Percentiles rank a stretch among this genome's conserved stretches.
Conservation (phyloP, 179 eudicot genomes). For the Beta corolliflora region DNA sequence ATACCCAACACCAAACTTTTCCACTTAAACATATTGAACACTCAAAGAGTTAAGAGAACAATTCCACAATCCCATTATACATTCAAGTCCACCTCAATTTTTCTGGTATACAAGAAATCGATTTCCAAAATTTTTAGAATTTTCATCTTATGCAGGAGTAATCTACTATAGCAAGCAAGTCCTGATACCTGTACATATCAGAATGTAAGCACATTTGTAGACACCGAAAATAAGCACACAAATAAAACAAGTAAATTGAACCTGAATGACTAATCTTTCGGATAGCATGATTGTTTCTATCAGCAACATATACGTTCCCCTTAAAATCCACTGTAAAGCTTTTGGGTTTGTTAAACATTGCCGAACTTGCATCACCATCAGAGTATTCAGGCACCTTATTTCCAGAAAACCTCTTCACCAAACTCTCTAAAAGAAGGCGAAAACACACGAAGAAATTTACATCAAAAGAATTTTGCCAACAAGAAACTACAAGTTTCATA, state of each 20-base stretch:
- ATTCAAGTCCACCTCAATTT: neutral
- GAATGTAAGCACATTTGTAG: neutral
- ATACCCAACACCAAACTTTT: neutral
- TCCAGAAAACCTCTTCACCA: slow-evolving; percentile 47
- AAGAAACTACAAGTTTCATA: neutral
- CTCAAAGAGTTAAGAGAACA: neutral
- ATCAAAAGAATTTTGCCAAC: neutral
- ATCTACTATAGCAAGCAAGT: neutral
- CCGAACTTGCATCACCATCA: slow-evolving; percentile 61
- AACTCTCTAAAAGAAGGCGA: slow-evolving; percentile 38
- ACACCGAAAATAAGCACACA: neutral
- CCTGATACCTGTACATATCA: neutral
- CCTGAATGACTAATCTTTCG: slow-evolving; percentile 78
- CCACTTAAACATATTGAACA: neutral
- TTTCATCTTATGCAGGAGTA: neutral
- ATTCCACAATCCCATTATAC: neutral
- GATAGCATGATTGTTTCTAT: slow-evolving; percentile 50
- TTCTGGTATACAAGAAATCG: neutral
- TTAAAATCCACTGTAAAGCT: slow-evolving; percentile 72
- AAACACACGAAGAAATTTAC: neutral
- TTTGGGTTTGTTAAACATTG: slow-evolving; percentile 59
- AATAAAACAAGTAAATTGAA: slow-evolving; percentile 15
- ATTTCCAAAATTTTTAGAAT: neutral
- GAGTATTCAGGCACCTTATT: slow-evolving; percentile 39
- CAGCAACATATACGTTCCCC: slow-evolving; percentile 75